phyloP scores from a whole-genome alignment of 1,284 basidiomycete genomes.

The Cryptococcus sp. region DNA sequence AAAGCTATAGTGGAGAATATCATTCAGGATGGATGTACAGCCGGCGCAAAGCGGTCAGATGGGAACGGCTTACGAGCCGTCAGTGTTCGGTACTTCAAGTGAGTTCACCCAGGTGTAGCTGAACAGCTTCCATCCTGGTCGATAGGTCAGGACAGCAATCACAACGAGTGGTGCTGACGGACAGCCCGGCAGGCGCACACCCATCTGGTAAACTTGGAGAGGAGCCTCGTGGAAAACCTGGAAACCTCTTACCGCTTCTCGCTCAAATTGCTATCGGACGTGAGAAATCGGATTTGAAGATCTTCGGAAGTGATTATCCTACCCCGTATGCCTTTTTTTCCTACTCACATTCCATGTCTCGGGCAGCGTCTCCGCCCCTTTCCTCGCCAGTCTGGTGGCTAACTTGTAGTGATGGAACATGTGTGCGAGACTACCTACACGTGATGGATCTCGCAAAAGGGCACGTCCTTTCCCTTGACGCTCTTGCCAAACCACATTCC shows the following conservation, averaged over 20 bases:
- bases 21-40: conserved; percentile 80
- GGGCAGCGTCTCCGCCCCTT: background rate
- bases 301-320: conserved; percentile 97
- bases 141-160: too few species aligned
- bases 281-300: conserved; percentile 74
- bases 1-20: conserved; percentile 92
- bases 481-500: conserved; percentile 46
- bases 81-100: conserved; percentile 87
- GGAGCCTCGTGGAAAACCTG: conserved; percentile 89
- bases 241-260: conserved; percentile 88
- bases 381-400: background rate
- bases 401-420: conserved; percentile 72
- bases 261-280: conserved; percentile 94
- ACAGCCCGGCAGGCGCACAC: conserved; percentile 92
- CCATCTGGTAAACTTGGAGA: conserved; percentile 93
- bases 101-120: conserved; percentile 27
- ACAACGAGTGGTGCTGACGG: background rate
- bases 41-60: conserved; percentile 49
- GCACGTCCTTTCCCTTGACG: conserved; percentile 86
- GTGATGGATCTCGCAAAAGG: conserved; percentile 93
- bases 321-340: conserved; percentile 61
- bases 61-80: conserved; percentile 27
- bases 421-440: conserved; percentile 95
- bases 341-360: background rate
- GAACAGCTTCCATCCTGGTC: too few species aligned